These are phyloP conservation scores for Aureoboletus auriporus DNA, from an alignment of 768 basidiomycete species.

Conservation along the genomic window DNA sequence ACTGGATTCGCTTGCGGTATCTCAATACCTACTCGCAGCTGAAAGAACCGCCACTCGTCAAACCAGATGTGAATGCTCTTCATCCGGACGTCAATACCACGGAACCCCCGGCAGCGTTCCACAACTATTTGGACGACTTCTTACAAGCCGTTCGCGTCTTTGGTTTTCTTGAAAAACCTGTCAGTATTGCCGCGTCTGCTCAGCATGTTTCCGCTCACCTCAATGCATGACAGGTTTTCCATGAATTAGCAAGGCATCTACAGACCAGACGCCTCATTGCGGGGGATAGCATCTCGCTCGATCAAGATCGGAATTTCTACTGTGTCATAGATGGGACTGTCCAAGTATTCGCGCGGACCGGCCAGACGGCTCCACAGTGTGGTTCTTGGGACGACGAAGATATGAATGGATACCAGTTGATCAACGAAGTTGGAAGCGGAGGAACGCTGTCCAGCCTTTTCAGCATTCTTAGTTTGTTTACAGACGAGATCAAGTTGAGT, in stretches of 20 bases:
- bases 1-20: constrained; percentile 81
- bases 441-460: constrained; percentile 95
- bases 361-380: constrained; percentile 45
- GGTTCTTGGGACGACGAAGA: constrained; percentile 78
- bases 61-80: constrained; percentile 79
- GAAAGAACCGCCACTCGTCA: constrained; percentile 77
- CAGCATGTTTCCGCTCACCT: background rate
- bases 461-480: constrained; percentile 95
- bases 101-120: constrained; percentile 74
- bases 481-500: constrained; percentile 87
- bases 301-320: constrained; percentile 93
- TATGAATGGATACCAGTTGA: constrained; percentile 92
- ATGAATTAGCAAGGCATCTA: constrained; percentile 92
- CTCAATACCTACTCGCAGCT: constrained; percentile 72
- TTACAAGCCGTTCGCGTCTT: constrained; percentile 94
- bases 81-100: constrained; percentile 88
- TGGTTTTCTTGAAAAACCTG: constrained; percentile 95
- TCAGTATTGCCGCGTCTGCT: constrained; percentile 32
- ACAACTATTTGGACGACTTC: constrained; percentile 97
- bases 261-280: constrained; percentile 95
- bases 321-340: constrained; percentile 98
- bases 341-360: constrained; percentile 82
- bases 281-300: constrained; percentile 88
- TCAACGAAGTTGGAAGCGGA: constrained; percentile 95
- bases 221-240: constrained; percentile 66